Percentiles rank a stretch among this genome's conserved stretches.
These are phyloP conservation scores for Lentinula guzmanii DNA, from an alignment of 768 basidiomycete species.

Conservation along the genomic window DNA sequence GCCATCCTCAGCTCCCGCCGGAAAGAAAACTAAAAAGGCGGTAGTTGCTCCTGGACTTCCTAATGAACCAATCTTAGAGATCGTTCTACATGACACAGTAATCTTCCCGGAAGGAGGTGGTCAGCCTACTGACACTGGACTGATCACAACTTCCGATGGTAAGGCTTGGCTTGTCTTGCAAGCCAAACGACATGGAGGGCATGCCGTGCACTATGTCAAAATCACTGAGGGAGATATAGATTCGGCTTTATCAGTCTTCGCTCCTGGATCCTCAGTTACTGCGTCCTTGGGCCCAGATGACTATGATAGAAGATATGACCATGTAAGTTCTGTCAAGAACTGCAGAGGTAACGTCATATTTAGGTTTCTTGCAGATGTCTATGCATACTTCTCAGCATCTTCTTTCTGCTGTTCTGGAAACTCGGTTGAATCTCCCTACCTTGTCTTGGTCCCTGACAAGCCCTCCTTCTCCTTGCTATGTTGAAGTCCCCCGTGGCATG, in stretches of 20 bases:
- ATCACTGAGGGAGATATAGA: slow-evolving; percentile 32
- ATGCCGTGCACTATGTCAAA: slow-evolving; percentile 69
- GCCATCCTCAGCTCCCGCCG: slow-evolving; percentile 29
- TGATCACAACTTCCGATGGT: slow-evolving; percentile 40
- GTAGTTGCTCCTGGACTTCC: slow-evolving; percentile 39
- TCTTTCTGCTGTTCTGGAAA: slow-evolving; percentile 75
- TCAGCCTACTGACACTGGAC: slow-evolving; percentile 71
- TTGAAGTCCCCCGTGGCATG: slow-evolving; percentile 71
- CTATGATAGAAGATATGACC: slow-evolving; percentile 64
- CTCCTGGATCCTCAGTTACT: slow-evolving; percentile 43
- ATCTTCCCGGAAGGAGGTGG: slow-evolving; percentile 76
- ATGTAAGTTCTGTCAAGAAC: slow-evolving; percentile 38
- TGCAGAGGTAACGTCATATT: neutral
- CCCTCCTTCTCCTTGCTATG: slow-evolving; percentile 65
- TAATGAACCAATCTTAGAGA: slow-evolving; percentile 48
- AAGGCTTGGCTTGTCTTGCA: slow-evolving; percentile 54
- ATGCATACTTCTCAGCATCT: slow-evolving; percentile 85
- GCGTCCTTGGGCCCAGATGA: slow-evolving; percentile 55
- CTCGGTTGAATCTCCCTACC: slow-evolving; percentile 56
- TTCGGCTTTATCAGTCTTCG: slow-evolving; percentile 39
- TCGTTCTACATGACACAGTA: slow-evolving; percentile 70
- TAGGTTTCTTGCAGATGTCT: slow-evolving; percentile 47
- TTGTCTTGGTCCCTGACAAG: slow-evolving; percentile 77
- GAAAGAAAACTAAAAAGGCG: slow-evolving; percentile 55
- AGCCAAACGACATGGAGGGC: slow-evolving; percentile 62